Percentiles rank a stretch among this genome's conserved stretches.
Evolutionary conservation across 768 basidiomycete species (phyloP).

Genomic region (Agrocybe chaxingu): DNA sequence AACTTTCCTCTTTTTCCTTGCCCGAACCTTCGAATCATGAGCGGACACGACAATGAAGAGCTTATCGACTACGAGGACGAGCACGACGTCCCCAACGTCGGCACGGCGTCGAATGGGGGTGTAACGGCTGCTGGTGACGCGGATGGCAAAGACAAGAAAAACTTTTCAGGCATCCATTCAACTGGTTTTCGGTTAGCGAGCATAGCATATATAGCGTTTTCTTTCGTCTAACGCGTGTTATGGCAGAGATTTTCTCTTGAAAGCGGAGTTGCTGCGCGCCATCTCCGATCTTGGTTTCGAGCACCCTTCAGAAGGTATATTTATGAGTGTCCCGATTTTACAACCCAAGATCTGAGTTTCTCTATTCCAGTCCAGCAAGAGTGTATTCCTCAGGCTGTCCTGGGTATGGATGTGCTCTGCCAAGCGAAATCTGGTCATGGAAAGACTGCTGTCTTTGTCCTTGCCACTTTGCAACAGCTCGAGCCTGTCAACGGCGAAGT

Average conservation of each 20-base stretch:
- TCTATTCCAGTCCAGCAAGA: slow-evolving; percentile 87
- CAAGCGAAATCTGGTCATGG: slow-evolving; percentile 99
- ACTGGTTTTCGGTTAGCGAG: slow-evolving; percentile 89
- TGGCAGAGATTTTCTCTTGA: slow-evolving; percentile 91
- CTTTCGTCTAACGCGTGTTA: slow-evolving; percentile 11
- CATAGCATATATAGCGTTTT: slow-evolving; percentile 2
- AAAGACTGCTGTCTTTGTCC: slow-evolving; percentile 98
- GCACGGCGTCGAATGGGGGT: slow-evolving; percentile 46
- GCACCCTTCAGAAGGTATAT: slow-evolving; percentile 95
- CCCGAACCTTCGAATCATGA: slow-evolving; percentile 46
- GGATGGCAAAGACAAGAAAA: slow-evolving; percentile 90
- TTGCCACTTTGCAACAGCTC: slow-evolving; percentile 95
- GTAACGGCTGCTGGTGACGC: slow-evolving; percentile 46
- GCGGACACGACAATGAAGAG: slow-evolving; percentile 84
- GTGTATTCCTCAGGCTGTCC: slow-evolving; percentile 98
- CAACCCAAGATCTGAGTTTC: not conserved
- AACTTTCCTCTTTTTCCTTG: slow-evolving; percentile 22
- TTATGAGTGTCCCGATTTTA: not conserved
- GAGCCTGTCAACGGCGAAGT: slow-evolving; percentile 99
- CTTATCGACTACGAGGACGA: slow-evolving; percentile 95
- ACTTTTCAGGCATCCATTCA: slow-evolving; percentile 99
- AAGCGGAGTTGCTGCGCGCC: slow-evolving; percentile 93
- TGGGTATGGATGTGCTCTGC: slow-evolving; percentile 99
- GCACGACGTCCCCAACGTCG: slow-evolving; percentile 69
- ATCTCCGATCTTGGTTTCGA: slow-evolving; percentile 99